Evolutionary conservation across 1,284 basidiomycete species (phyloP), one percentile per base, ranked within the genome.

Genomic region (Laetiporus sulphureus): DNA sequence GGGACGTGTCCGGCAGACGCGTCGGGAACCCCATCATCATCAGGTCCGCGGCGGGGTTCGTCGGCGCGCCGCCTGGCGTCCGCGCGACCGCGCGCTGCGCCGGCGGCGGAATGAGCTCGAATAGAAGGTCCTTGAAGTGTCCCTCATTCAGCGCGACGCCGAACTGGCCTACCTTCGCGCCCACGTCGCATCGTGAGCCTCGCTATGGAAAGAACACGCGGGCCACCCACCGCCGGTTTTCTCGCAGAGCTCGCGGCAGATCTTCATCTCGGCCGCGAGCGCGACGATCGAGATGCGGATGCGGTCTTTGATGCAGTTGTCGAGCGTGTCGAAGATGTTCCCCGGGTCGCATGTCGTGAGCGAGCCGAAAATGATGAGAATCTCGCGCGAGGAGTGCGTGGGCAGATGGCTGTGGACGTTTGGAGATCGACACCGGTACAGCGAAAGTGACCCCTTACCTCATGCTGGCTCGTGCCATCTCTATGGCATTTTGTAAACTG

Each of bases 21-120:
- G 86, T 91, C 0, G 92, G 96, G 63, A 99, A 99, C 3, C 95
- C 95, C 93, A 99, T 99, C 72, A 96, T 86, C 83, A 99, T 94
- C 30, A 99, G 69, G 63, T 99, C 93, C 0, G 89, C 86, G 0
- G 80, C 77, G 12, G 79, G 78, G 40, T 83, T 83, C 10, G 69
- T 63, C 27, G 58, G 54, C 12, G 65, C 59, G 16, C 68, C 71
- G 2, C 69, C 72, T 3, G 62, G 67, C 3, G 72, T 59, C n/a
- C 77, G 74, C 3, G 77, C 55, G 4, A 79, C 62, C 1, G 75
- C 71, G 3, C 76, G 83, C 60, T 91, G 89, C 0, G 91, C 90
- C 1, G 93, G 93, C 0, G 95, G 96, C 7, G 94, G 90, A 19
- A 99, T 86, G n/a, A 91, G 77, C 57, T 97, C 93, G 65, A 97